Base-by-base conservation (phyloP, 2,329 filamentous ascomycete genomes). In the Stromatinia cepivora region DNA sequence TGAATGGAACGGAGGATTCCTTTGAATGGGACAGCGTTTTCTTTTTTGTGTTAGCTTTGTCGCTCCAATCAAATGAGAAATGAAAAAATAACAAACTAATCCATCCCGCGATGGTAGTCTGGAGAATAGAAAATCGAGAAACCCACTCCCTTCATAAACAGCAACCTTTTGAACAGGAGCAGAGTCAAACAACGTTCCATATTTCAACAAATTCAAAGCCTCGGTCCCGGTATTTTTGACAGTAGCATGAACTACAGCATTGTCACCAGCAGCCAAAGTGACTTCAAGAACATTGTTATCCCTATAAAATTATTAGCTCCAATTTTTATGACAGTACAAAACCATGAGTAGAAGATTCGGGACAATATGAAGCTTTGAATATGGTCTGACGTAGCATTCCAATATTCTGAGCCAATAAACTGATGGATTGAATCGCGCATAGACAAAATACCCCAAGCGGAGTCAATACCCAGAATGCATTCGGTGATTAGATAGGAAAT, bases 131-230 rank as follows among this genome's bases (percentile, higher is more conserved):
- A 25, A 50, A 64, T 83, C 79, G 42, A 4, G 7, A 36, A 25
- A 63, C 63, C 31, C 77, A 77, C 77, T 75, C 39, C 76, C 75
- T 59, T 69, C 70, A 54, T 77, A 79, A 28, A 82, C 73, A 39
- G 73, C 70, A 36, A 82, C 74, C 73, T 82, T 82, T 72, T 82
- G 77, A n/a, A 82, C 79, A 2, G 81, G 80, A 17, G 77, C 75
- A 66, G 78, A 75, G 53, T 81, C 80, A 25, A 82, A 73, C 71
- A 83, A 78, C 25, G 79, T 81, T 25, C 81, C 81, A 65, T 78
- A 79, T 70, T 77, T 81, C 66, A 82, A 72, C 20, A 83, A 71
- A 67, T 81, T 81, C 64, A 82, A 70, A 31, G 74, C 74, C 53
- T 74, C 76, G 52, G 76, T 72, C 10, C 81, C 81, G 61, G 77